Percentiles rank a stretch among this genome's conserved stretches.
These are phyloP conservation scores for Leucosporidium creatinivorum DNA, from an alignment of 768 basidiomycete species.

Conservation along the genomic window DNA sequence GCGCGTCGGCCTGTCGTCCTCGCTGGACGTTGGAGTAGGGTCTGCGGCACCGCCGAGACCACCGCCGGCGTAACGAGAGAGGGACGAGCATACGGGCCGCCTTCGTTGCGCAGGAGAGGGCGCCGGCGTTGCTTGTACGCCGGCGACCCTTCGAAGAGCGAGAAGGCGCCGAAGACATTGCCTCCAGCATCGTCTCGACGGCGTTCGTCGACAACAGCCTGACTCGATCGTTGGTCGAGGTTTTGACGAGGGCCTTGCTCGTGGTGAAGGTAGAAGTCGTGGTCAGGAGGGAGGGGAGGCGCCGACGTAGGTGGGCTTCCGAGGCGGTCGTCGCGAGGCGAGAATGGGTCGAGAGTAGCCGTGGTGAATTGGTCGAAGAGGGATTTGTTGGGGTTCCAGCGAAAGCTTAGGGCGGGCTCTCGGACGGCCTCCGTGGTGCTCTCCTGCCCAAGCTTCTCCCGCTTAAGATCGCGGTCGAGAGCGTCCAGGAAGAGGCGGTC, in stretches of 20 bases:
- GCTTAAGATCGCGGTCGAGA: slow-evolving; percentile 91
- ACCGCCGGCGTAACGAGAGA: too few species aligned
- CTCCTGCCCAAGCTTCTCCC: slow-evolving; percentile 83
- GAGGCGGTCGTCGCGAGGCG: background rate
- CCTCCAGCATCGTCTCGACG: background rate
- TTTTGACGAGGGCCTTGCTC: too few species aligned
- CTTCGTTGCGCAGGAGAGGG: background rate
- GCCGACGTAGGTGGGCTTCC: too few species aligned
- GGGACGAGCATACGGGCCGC: background rate
- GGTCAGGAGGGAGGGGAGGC: too few species aligned
- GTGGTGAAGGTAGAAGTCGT: too few species aligned
- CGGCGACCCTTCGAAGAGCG: slow-evolving; percentile 75
- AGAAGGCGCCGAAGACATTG: slow-evolving; percentile 57
- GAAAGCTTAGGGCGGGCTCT: slow-evolving; percentile 82
- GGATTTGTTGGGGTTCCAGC: slow-evolving; percentile 74
- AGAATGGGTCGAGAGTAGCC: slow-evolving; percentile 21
- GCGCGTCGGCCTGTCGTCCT: background rate
- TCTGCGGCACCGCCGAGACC: too few species aligned
- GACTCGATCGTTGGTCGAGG: too few species aligned
- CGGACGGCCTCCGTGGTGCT: slow-evolving; percentile 68
- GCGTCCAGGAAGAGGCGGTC: slow-evolving; percentile 95
- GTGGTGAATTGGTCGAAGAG: slow-evolving; percentile 82
- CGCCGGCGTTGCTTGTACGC: slow-evolving; percentile 69
- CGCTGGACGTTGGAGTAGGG: background rate
- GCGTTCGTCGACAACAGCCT: too few species aligned